Percentiles rank a stretch among this genome's conserved stretches.
phyloP scores from a whole-genome alignment of 2,329 filamentous ascomycete species.

The Neofusicoccum ribis region DNA sequence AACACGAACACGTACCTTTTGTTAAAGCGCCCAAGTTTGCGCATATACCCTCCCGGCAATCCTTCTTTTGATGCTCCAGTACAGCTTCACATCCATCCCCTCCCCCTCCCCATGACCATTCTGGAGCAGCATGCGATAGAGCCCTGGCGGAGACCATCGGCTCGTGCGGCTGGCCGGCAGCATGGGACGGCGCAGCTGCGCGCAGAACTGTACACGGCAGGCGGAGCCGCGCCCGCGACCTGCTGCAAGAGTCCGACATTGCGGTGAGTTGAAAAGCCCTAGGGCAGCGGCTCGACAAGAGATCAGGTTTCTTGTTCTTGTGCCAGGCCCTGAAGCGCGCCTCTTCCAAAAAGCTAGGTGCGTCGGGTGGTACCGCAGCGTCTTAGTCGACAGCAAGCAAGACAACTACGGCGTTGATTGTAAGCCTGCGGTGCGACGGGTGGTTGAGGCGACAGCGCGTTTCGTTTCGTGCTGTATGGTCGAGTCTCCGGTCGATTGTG shows the following conservation, averaged over 20 bases:
- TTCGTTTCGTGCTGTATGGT: slow-evolving; percentile 8
- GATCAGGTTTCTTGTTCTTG: slow-evolving; percentile 10
- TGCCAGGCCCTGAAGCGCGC: slow-evolving; percentile 7
- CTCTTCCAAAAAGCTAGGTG: not conserved
- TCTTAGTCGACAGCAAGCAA: not conserved
- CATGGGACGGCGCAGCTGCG: not conserved
- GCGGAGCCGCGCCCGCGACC: slow-evolving; percentile 1
- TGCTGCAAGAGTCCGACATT: not conserved
- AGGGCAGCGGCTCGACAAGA: not conserved
- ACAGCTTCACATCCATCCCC: not conserved
- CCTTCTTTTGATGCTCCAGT: slow-evolving; percentile 10
- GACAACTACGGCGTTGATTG: not conserved
- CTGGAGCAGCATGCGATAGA: not conserved
- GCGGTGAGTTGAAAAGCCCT: slow-evolving; percentile 5
- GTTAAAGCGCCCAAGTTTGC: not conserved
- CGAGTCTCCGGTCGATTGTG: slow-evolving; percentile 8
- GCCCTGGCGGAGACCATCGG: not conserved
- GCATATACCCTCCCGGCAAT: slow-evolving; percentile 4
- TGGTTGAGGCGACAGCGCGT: not conserved
- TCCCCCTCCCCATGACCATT: not conserved
- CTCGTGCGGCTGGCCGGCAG: not conserved
- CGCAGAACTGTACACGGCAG: not conserved
- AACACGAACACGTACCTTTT: slow-evolving; percentile 13
- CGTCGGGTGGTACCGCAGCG: slow-evolving; percentile 14
- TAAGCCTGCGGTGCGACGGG: slow-evolving; percentile 4